These are phyloP conservation scores for Alopecurus myosuroides DNA, from an alignment of 176 grass and related monocot species.

Conservation along the genomic window DNA sequence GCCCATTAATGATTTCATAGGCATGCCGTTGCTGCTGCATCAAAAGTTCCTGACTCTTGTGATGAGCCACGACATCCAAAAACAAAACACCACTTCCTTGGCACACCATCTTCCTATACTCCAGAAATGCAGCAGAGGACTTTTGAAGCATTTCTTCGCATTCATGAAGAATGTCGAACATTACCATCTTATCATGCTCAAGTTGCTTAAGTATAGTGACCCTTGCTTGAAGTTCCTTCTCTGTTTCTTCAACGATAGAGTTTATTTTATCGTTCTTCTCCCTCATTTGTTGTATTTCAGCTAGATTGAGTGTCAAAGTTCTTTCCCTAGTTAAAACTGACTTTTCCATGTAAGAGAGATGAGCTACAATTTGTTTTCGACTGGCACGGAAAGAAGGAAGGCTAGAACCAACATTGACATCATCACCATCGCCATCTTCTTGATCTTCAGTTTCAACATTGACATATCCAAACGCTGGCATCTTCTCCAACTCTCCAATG, in stretches of 20 bases:
- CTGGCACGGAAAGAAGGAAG: not conserved
- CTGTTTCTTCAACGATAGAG: not conserved
- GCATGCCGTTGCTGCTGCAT: not conserved
- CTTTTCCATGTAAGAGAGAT: not conserved
- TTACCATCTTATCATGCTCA: not conserved
- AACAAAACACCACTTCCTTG: not conserved
- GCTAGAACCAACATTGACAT: not conserved
- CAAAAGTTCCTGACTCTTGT: not conserved
- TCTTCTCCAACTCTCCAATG: conserved; percentile 10
- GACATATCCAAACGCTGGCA: conserved; percentile 10
- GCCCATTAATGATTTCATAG: not conserved
- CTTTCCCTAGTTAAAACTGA: not conserved
- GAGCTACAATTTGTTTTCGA: not conserved
- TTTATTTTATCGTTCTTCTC: not conserved
- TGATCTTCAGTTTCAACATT: not conserved
- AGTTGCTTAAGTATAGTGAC: not conserved
- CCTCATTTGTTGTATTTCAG: not conserved
- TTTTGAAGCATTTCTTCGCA: not conserved
- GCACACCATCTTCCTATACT: not conserved
- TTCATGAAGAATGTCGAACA: not conserved
- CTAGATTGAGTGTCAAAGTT: not conserved
- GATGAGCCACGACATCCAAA: not conserved
- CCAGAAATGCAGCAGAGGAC: not conserved
- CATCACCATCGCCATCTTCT: not conserved
- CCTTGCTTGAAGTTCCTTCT: not conserved